Conservation (phyloP, 306 rosid genomes). For the Clitoria ternatea region DNA sequence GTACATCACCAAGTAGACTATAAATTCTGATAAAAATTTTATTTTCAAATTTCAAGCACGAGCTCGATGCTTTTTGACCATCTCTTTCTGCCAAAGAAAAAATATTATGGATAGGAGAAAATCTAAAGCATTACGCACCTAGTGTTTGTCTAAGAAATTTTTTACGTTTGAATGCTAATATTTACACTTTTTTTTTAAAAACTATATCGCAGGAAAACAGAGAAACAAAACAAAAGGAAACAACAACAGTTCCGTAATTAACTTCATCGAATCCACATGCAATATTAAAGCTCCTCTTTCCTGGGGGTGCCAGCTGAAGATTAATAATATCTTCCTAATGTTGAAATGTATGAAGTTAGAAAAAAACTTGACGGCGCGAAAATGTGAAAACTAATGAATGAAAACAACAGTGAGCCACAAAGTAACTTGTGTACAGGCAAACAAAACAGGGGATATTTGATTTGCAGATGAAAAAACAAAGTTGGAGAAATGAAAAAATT, state of each 20-base stretch:
- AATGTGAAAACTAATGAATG: too few species aligned
- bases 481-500: too few species aligned
- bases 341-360: background rate
- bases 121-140: background rate
- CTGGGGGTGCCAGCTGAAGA: background rate
- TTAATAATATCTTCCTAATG: background rate
- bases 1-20: conserved; percentile 11
- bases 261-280: background rate
- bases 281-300: background rate
- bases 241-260: background rate
- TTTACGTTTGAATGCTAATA: background rate
- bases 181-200: background rate
- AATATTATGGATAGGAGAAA: background rate
- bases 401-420: background rate
- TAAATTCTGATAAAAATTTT: background rate
- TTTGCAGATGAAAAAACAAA: too few species aligned
- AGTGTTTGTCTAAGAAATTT: background rate
- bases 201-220: background rate
- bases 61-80: conserved; percentile 11
- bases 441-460: too few species aligned
- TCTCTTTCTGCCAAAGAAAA: background rate
- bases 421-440: background rate
- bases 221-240: background rate
- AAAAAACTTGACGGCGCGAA: too few species aligned
- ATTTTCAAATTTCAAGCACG: conserved; percentile 27